phyloP scores from a whole-genome alignment of 2,329 filamentous ascomycete genomes.

The Parastagonospora nodorum region DNA sequence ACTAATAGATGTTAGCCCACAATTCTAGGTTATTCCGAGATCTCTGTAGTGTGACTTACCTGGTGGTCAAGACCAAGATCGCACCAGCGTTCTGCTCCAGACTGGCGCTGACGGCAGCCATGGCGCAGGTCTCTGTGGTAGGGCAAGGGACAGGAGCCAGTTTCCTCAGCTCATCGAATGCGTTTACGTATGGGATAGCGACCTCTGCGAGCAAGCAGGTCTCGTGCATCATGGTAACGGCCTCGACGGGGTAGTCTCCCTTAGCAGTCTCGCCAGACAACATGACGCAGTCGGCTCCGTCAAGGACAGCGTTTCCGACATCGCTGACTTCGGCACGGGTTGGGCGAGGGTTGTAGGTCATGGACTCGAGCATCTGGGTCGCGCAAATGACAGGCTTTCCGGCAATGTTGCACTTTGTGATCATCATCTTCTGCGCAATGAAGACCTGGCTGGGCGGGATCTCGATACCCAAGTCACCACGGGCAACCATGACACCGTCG shows the following conservation, averaged over 20 bases:
- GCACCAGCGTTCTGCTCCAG: slow-evolving; percentile 95
- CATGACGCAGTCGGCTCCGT: slow-evolving; percentile 99
- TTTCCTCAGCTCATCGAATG: slow-evolving; percentile 93
- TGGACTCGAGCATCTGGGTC: slow-evolving; percentile 99
- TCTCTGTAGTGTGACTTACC: slow-evolving; percentile 51
- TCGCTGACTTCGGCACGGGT: slow-evolving; percentile 98
- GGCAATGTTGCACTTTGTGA: slow-evolving; percentile 99
- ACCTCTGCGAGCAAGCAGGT: slow-evolving; percentile 96
- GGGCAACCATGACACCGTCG: slow-evolving; percentile 99
- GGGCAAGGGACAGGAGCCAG: slow-evolving; percentile 81
- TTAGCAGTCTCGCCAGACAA: slow-evolving; percentile 99
- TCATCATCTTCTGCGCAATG: slow-evolving; percentile 99
- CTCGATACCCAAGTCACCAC: slow-evolving; percentile 97
- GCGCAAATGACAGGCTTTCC: slow-evolving; percentile 99
- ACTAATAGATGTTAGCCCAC: slow-evolving; percentile 51
- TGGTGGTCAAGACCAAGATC: slow-evolving; percentile 95
- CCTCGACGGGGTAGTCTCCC: slow-evolving; percentile 89
- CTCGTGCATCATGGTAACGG: slow-evolving; percentile 97
- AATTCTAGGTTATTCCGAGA: not conserved
- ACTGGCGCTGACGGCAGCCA: slow-evolving; percentile 94
- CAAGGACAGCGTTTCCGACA: slow-evolving; percentile 96
- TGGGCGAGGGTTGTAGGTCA: slow-evolving; percentile 99
- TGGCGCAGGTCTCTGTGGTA: slow-evolving; percentile 91
- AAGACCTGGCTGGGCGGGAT: slow-evolving; percentile 98
- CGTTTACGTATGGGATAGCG: slow-evolving; percentile 93